These are phyloP conservation scores for Penicillium sp. DNA, from an alignment of 2,329 filamentous ascomycete genomes.

Conservation along the genomic window DNA sequence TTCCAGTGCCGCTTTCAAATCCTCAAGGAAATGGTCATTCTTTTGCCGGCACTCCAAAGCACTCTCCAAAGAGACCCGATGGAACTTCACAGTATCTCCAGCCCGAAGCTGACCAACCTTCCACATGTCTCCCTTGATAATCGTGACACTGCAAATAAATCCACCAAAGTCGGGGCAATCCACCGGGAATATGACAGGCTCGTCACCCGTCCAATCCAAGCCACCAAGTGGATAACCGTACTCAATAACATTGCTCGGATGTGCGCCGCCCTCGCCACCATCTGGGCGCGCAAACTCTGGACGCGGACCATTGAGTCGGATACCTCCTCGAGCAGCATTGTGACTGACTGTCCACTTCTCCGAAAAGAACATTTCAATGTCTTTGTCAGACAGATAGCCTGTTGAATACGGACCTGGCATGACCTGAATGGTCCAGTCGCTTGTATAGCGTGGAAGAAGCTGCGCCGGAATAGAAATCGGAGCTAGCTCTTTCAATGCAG, in stretches of 20 bases:
- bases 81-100: too few species aligned
- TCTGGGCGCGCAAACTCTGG: slow-evolving; percentile 55
- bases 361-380: slow-evolving; percentile 51
- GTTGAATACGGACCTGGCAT: slow-evolving; percentile 56
- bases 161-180: too few species aligned
- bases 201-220: not conserved
- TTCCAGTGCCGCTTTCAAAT: too few species aligned
- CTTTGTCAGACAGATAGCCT: slow-evolving; percentile 49
- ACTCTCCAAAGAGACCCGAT: too few species aligned
- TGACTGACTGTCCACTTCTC: slow-evolving; percentile 45
- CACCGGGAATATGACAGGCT: too few species aligned
- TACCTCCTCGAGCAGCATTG: slow-evolving; percentile 56
- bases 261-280: slow-evolving; percentile 59
- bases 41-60: too few species aligned
- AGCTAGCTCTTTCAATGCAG: too few species aligned
- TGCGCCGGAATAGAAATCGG: slow-evolving; percentile 39
- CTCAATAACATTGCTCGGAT: slow-evolving; percentile 56
- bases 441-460: slow-evolving; percentile 48
- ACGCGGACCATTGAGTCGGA: slow-evolving; percentile 55
- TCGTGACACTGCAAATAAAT: too few species aligned
- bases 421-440: slow-evolving; percentile 50
- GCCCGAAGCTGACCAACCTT: too few species aligned
- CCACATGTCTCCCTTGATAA: too few species aligned
- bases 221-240: slow-evolving; percentile 47
- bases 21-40: too few species aligned